These are phyloP conservation scores for Penicillium olsonii DNA, from an alignment of 2,329 filamentous ascomycete species.

Conservation along the genomic window DNA sequence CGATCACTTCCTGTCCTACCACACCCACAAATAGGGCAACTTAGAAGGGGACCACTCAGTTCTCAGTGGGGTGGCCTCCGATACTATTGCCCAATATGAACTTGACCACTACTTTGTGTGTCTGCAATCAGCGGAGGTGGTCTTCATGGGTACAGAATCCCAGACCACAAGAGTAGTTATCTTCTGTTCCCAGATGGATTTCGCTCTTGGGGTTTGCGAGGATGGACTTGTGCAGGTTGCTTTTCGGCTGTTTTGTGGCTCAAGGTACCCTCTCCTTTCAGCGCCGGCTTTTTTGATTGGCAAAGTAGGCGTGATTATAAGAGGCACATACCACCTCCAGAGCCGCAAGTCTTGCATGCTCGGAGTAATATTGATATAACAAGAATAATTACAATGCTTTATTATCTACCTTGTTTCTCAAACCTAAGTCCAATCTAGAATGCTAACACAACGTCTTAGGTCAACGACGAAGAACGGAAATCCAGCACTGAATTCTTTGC, in stretches of 20 bases:
- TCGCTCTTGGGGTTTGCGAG: slow-evolving; percentile 24
- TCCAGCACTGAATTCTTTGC: slow-evolving; percentile 31
- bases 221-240: slow-evolving; percentile 6
- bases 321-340: slow-evolving; percentile 37
- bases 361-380: slow-evolving; percentile 1
- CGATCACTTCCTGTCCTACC: too few relatives aligned
- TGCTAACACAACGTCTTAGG: slow-evolving; percentile 23
- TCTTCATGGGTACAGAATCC: neutral
- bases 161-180: slow-evolving; percentile 29
- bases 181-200: slow-evolving; percentile 40
- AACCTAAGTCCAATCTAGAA: neutral
- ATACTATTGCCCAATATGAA: slow-evolving; percentile 62
- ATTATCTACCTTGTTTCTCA: neutral
- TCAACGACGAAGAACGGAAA: slow-evolving; percentile 34
- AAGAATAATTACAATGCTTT: slow-evolving; percentile 13
- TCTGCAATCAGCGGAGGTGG: neutral
- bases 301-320: slow-evolving; percentile 36
- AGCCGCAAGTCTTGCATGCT: neutral
- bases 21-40: slow-evolving; percentile 40
- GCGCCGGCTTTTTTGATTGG: slow-evolving; percentile 18
- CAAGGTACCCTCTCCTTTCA: slow-evolving; percentile 16
- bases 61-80: slow-evolving; percentile 53
- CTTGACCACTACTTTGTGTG: slow-evolving; percentile 12
- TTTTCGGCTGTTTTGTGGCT: neutral
- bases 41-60: slow-evolving; percentile 58